Base-by-base conservation (phyloP, 495 filamentous ascomycete genomes). In the Lineolata rhizophorae region DNA sequence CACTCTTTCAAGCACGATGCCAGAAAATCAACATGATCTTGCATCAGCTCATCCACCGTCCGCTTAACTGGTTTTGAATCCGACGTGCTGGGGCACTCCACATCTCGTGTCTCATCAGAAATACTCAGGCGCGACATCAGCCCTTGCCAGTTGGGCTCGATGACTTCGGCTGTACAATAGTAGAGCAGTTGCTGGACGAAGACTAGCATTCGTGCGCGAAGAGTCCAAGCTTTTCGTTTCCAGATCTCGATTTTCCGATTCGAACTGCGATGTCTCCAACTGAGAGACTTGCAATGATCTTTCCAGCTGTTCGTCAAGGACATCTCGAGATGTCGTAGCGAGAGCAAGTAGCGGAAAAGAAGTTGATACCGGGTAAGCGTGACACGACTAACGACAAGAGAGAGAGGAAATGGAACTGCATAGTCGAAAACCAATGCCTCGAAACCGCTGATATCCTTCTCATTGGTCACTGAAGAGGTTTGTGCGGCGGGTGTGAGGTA, bases 1-100 rank as follows among this genome's bases (percentile, higher is more conserved):
- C 90, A 94, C 56, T 94, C 87, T 55, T 95, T 95, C 34, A 97
- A 57, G 51, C 87, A 97, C 9, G 85, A 94, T 45, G 94, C 87
- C 34, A 97, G 52, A 50, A 95, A 95, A 53, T 95, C 87, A 19
- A 97, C 84, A 59, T 97, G 87, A 50, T 95, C 85, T 52, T 95
- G 82, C 87, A 97, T 97, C 45, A 97, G 55, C 49, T 94, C 81
- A 42, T 97, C 87, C 11, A 97, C 90, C 0, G 87, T 97, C 24
- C 83, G 63, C 36, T 78, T 80, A 27, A 57, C 60, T 48, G 68
- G 54, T 32, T 56, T 55, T 4, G 54, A 19, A 0, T 18, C 29
- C 15, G 20, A 35, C 11, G 58, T 61, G 24, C 56, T 56, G n/a
- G n/a, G n/a, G n/a, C n/a, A n/a, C n/a, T n/a, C n/a, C n/a, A n/a